These are phyloP conservation scores for Hypoxylon sp. DNA, from an alignment of 2,329 filamentous ascomycete species.

Conservation along the genomic window DNA sequence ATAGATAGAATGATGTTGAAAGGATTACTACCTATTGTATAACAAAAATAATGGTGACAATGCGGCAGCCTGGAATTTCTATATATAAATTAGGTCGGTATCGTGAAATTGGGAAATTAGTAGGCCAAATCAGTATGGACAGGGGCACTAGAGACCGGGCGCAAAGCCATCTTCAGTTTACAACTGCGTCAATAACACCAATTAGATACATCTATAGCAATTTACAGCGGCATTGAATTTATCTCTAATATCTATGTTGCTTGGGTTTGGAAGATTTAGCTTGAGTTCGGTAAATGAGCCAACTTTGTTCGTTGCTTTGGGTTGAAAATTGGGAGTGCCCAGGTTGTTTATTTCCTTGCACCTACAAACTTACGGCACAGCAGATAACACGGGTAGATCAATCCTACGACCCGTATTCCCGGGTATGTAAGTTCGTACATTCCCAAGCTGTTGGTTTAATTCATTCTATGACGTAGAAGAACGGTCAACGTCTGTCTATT, in stretches of 20 bases:
- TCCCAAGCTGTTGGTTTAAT: neutral
- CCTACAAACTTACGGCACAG: too few relatives aligned
- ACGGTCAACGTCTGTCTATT: neutral
- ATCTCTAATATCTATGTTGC: too few relatives aligned
- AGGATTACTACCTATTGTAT: neutral
- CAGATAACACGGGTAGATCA: too few relatives aligned
- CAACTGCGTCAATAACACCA: neutral
- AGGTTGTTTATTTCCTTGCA: too few relatives aligned
- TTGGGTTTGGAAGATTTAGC: too few relatives aligned
- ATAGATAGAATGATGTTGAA: neutral
- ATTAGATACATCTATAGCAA: neutral
- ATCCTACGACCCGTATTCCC: too few relatives aligned
- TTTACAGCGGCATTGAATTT: neutral
- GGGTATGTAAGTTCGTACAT: too few relatives aligned
- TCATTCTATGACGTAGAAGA: neutral
- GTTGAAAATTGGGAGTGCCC: too few relatives aligned
- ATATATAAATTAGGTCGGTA: neutral
- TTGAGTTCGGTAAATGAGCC: too few relatives aligned
- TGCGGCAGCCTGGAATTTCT: neutral
- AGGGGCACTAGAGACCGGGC: neutral
- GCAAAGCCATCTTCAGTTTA: constrained; percentile 4
- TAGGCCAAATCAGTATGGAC: neutral
- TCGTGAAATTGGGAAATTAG: constrained; percentile 24
- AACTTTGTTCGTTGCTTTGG: too few relatives aligned
- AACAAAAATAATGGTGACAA: neutral